phyloP scores from a whole-genome alignment of 371 early-diverging fungal genomes.

The Mortierella sp. region DNA sequence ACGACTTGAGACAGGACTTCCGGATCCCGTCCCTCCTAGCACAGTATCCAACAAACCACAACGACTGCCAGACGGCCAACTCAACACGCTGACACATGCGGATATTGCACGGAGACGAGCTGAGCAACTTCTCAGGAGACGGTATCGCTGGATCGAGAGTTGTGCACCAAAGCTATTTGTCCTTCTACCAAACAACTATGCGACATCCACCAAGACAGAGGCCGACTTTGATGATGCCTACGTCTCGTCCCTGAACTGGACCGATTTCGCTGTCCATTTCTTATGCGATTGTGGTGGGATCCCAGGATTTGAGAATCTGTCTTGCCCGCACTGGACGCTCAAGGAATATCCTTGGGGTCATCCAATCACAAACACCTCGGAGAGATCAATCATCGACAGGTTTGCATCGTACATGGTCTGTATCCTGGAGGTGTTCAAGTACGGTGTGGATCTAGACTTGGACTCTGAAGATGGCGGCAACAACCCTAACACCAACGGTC shows the following conservation, averaged over 20 bases:
- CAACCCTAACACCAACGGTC: too few species aligned
- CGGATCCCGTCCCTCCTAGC: background rate
- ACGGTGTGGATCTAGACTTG: slow-evolving; percentile 11
- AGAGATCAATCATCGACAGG: slow-evolving; percentile 1
- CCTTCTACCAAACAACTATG: slow-evolving; percentile 12
- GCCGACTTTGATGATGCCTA: slow-evolving; percentile 1
- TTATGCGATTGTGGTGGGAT: slow-evolving; percentile 38
- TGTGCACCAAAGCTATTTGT: slow-evolving; percentile 25
- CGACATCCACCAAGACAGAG: background rate
- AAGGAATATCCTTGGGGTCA: slow-evolving; percentile 10
- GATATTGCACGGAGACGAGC: slow-evolving; percentile 18
- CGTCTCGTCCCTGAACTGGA: slow-evolving; percentile 6
- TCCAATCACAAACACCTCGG: background rate
- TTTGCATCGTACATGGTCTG: slow-evolving; percentile 26
- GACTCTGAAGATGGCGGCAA: background rate
- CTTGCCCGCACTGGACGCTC: slow-evolving; percentile 17
- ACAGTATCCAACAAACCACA: background rate
- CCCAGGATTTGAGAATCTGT: slow-evolving; percentile 10
- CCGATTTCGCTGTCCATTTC: slow-evolving; percentile 26
- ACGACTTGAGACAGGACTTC: background rate
- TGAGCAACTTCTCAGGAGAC: slow-evolving; percentile 12
- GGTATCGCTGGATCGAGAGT: slow-evolving; percentile 25
- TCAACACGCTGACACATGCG: background rate
- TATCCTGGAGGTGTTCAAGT: slow-evolving; percentile 26
- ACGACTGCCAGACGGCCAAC: background rate